Conservation (phyloP, 495 filamentous ascomycete genomes). For the Xylaria flabelliformis region DNA sequence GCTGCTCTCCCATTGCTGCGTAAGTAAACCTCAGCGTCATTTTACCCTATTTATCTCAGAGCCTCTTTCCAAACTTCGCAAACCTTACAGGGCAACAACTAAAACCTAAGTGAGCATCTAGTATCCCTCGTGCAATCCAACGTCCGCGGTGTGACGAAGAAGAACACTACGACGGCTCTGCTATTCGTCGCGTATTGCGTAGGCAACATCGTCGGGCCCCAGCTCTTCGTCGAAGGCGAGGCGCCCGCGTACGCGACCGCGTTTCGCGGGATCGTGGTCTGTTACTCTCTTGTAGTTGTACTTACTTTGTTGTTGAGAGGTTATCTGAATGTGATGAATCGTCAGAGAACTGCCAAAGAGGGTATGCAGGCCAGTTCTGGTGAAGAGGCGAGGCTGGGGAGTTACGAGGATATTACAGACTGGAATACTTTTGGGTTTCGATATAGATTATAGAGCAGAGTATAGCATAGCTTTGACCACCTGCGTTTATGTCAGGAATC, state of each 20-base stretch:
- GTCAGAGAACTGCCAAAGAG: constrained; percentile 46
- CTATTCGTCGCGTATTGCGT: constrained; percentile 71
- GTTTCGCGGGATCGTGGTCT: constrained; percentile 60
- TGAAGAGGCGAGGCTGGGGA: constrained; percentile 44
- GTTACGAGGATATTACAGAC: constrained; percentile 60
- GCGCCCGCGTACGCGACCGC: constrained; percentile 50
- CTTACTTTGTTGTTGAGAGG: constrained; percentile 48
- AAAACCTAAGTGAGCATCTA: not conserved
- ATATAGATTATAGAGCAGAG: constrained; percentile 47
- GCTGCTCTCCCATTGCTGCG: constrained; percentile 40
- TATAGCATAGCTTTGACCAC: not conserved
- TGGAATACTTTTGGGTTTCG: constrained; percentile 60
- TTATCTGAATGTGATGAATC: constrained; percentile 53
- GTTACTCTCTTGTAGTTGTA: constrained; percentile 53
- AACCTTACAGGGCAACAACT: not conserved
- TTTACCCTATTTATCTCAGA: not conserved
- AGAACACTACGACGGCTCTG: constrained; percentile 67
- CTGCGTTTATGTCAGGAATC: not conserved
- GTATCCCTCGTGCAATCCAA: constrained; percentile 58
- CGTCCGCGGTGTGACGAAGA: constrained; percentile 75
- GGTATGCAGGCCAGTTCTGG: constrained; percentile 49
- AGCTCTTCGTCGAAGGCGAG: constrained; percentile 41
- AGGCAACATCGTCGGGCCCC: constrained; percentile 55
- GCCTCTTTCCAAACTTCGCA: not conserved
- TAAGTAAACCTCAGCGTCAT: not conserved